Evolutionary conservation across 129 eudicot species (phyloP).

Genomic region (Chrysanthemum seticuspe): DNA sequence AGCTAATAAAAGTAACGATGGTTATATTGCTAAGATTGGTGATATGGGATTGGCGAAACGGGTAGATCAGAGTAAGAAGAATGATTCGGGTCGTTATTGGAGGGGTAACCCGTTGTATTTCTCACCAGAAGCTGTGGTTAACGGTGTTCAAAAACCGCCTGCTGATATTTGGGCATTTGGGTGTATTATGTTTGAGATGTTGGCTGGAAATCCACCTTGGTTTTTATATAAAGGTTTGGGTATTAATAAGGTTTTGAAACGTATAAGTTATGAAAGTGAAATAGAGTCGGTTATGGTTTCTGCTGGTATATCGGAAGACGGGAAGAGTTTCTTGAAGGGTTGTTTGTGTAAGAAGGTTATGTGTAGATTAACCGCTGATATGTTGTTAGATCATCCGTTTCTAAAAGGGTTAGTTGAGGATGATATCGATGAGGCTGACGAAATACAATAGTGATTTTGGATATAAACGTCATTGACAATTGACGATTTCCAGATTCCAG

Average conservation of each 20-base stretch:
- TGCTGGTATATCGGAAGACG: slow-evolving; percentile 41
- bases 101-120: slow-evolving; percentile 34
- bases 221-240: slow-evolving; percentile 24
- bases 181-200: slow-evolving; percentile 66
- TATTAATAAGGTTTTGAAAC: slow-evolving; percentile 34
- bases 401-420: slow-evolving; percentile 47
- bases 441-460: slow-evolving; percentile 29
- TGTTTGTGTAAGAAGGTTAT: slow-evolving; percentile 59
- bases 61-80: slow-evolving; percentile 40
- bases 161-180: slow-evolving; percentile 81
- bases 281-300: slow-evolving; percentile 30
- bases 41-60: slow-evolving; percentile 82
- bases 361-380: slow-evolving; percentile 60
- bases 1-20: slow-evolving; percentile 7
- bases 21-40: slow-evolving; percentile 59
- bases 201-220: slow-evolving; percentile 68
- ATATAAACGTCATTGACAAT: slow-evolving; percentile 32
- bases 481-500: too few relatives aligned
- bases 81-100: slow-evolving; percentile 17
- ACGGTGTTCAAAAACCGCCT: slow-evolving; percentile 50
- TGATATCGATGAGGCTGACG: slow-evolving; percentile 32
- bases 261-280: slow-evolving; percentile 40
- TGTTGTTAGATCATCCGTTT: slow-evolving; percentile 58
- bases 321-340: slow-evolving; percentile 56
- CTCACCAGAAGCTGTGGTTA: slow-evolving; percentile 62